Evolutionary conservation across 2,329 filamentous ascomycete genomes (phyloP).

Genomic region (Lecanicillium sp.): DNA sequence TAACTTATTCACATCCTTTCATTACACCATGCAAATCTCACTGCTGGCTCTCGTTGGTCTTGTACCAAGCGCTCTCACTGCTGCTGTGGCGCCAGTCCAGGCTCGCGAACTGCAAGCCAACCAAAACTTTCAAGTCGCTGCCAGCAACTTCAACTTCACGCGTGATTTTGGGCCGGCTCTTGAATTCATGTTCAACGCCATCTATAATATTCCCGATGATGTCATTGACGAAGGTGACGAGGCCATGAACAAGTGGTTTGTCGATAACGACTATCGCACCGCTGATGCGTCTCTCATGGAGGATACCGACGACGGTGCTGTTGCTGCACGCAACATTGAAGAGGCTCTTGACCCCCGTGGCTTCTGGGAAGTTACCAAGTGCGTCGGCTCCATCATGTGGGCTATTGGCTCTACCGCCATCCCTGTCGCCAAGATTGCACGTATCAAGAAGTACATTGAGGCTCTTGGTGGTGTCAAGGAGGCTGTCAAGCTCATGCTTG

Average conservation of each 20-base stretch:
- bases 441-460: slow-evolving; percentile 19
- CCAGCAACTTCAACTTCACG: slow-evolving; percentile 4
- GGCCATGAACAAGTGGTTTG: slow-evolving; percentile 14
- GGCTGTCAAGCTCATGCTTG: slow-evolving; percentile 16
- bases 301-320: neutral
- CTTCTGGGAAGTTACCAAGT: slow-evolving; percentile 16
- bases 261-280: slow-evolving; percentile 12
- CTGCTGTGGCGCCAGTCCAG: slow-evolving; percentile 1
- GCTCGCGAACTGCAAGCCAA: neutral
- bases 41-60: slow-evolving; percentile 7
- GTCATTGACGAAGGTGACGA: slow-evolving; percentile 15
- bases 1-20: neutral
- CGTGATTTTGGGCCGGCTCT: slow-evolving; percentile 7
- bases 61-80: slow-evolving; percentile 10
- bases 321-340: neutral
- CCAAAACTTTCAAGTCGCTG: neutral
- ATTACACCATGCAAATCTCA: slow-evolving; percentile 11
- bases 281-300: slow-evolving; percentile 6
- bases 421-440: slow-evolving; percentile 15
- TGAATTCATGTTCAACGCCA: slow-evolving; percentile 11
- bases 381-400: slow-evolving; percentile 14
- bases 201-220: slow-evolving; percentile 16
- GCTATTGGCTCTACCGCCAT: slow-evolving; percentile 14
- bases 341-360: slow-evolving; percentile 2
- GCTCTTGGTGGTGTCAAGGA: slow-evolving; percentile 15